A percentile compares a stretch with the other conserved stretches of the same genome.
Conservation (phyloP, 202 grass and related monocot genomes). For the Bolboschoenoplectus hybrid region DNA sequence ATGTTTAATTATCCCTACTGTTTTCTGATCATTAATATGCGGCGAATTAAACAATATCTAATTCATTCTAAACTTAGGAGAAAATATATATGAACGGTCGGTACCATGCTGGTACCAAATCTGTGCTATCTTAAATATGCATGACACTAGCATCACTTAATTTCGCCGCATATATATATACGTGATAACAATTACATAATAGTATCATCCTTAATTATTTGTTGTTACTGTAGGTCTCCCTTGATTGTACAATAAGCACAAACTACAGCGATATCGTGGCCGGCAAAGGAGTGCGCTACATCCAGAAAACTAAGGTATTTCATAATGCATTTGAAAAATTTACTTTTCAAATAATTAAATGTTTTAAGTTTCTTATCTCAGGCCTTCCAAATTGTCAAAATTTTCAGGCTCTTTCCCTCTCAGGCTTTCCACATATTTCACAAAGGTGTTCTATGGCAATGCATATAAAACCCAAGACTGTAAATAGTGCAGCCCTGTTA, state of each 20-base stretch:
- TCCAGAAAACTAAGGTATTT: slow-evolving; percentile 59
- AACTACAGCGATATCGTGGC: slow-evolving; percentile 68
- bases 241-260: slow-evolving; percentile 73
- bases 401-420: slow-evolving; percentile 54
- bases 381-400: neutral
- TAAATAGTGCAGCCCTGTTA: neutral
- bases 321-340: neutral
- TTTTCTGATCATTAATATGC: neutral
- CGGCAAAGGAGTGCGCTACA: slow-evolving; percentile 43
- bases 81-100: neutral
- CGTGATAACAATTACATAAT: neutral
- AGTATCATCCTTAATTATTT: neutral
- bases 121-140: neutral
- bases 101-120: neutral
- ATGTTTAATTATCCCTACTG: neutral
- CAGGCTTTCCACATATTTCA: slow-evolving; percentile 56
- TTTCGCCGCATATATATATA: neutral
- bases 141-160: neutral
- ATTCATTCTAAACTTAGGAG: neutral
- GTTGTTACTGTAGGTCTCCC: slow-evolving; percentile 52
- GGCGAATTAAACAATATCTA: neutral
- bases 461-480: slow-evolving; percentile 38
- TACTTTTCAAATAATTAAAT: neutral
- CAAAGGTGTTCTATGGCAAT: slow-evolving; percentile 73
- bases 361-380: neutral